A percentile compares a stretch with the other conserved stretches of the same genome.
Evolutionary conservation across 2,329 filamentous ascomycete genomes (phyloP).

Genomic region (Trichoderma sp.): DNA sequence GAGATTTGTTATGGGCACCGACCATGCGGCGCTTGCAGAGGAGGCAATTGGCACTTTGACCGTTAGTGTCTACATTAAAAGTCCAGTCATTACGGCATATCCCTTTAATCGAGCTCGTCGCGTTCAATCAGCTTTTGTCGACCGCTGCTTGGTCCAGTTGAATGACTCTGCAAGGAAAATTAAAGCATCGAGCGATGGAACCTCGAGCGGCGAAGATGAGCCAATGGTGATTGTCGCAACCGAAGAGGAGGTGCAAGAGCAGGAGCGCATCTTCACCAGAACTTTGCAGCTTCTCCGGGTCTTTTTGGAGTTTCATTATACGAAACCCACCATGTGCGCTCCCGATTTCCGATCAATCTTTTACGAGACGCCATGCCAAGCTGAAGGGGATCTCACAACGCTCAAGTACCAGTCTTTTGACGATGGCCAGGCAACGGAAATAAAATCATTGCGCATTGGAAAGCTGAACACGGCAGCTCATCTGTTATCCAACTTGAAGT

Average conservation of each 20-base stretch:
- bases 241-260: slow-evolving; percentile 46
- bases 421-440: slow-evolving; percentile 55
- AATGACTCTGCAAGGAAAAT: slow-evolving; percentile 57
- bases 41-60: slow-evolving; percentile 69
- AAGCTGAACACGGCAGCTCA: slow-evolving; percentile 68
- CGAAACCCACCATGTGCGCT: slow-evolving; percentile 56
- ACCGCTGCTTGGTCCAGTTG: slow-evolving; percentile 70
- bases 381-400: slow-evolving; percentile 62
- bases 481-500: slow-evolving; percentile 63
- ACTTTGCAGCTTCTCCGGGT: slow-evolving; percentile 66
- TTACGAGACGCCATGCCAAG: slow-evolving; percentile 46
- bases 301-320: slow-evolving; percentile 64
- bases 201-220: slow-evolving; percentile 47
- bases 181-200: slow-evolving; percentile 46
- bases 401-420: slow-evolving; percentile 75
- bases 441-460: slow-evolving; percentile 64
- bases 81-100: slow-evolving; percentile 48
- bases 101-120: slow-evolving; percentile 50
- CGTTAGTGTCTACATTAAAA: slow-evolving; percentile 65
- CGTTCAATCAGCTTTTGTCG: slow-evolving; percentile 67
- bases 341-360: slow-evolving; percentile 56
- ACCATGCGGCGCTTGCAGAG: slow-evolving; percentile 62
- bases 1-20: slow-evolving; percentile 72
- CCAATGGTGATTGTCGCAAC: slow-evolving; percentile 50
- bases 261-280: slow-evolving; percentile 62